A percentile compares a stretch with the other conserved stretches of the same genome.
Conservation (phyloP, 2,329 filamentous ascomycete genomes). For the Bipolaris zeicola region DNA sequence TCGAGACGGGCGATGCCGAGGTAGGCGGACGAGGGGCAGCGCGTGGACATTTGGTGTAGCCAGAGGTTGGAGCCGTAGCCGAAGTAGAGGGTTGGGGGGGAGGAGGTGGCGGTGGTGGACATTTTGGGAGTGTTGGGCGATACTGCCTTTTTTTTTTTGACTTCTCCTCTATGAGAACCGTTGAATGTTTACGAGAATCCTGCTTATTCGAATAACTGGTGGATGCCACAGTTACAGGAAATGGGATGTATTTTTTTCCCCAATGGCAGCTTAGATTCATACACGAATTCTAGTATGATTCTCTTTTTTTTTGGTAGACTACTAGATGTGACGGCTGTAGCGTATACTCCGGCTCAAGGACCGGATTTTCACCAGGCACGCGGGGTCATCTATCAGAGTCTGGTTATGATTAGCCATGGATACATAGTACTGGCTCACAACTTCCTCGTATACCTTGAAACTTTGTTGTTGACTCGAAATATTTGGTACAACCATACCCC, state of each 20-base stretch:
- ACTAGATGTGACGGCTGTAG: no score
- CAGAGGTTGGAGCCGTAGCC: conserved; percentile 75
- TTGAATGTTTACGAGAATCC: no score
- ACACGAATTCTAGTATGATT: no score
- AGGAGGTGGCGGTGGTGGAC: not conserved
- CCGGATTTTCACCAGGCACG: not conserved
- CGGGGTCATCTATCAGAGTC: not conserved
- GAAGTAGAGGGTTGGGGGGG: conserved; percentile 61
- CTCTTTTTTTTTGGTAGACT: no score
- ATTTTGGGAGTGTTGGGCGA: no score
- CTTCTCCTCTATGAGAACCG: no score
- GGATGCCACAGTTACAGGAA: no score
- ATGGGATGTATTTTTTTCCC: no score
- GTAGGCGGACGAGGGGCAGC: conserved; percentile 63
- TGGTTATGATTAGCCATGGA: no score
- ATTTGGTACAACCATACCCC: not conserved
- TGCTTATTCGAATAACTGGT: not conserved
- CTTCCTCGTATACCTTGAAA: not conserved
- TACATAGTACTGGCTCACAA: no score
- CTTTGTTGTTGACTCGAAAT: not conserved
- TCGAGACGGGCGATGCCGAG: conserved; percentile 63
- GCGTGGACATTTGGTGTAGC: conserved; percentile 65
- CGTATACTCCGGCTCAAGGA: no score
- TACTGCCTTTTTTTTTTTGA: not conserved
- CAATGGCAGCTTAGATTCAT: no score